phyloP scores from a whole-genome alignment of 352 stramenopile genomes.

The Phytopythium chamaehyphon region DNA sequence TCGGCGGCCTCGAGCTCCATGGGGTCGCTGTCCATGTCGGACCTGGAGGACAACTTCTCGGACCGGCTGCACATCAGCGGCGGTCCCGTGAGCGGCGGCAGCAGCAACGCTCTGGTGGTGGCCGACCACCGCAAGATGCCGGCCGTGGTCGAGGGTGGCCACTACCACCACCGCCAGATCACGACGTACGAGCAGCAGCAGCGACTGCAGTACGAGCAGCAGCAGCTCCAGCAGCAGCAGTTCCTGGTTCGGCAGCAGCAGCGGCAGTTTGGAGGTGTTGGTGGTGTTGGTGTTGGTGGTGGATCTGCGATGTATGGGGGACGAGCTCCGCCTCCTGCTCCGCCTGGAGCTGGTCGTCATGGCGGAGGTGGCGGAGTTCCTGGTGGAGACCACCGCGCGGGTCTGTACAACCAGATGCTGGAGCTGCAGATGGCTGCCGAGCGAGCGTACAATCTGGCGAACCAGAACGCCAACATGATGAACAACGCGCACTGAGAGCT shows the following conservation, averaged over 20 bases:
- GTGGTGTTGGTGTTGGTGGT: not conserved
- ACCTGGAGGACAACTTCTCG: conserved; percentile 39
- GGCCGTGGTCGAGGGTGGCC: conserved; percentile 23
- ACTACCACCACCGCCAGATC: conserved; percentile 11
- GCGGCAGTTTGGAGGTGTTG: conserved; percentile 1
- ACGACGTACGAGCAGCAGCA: conserved; percentile 29
- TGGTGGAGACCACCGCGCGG: conserved; percentile 20
- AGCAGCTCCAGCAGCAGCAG: conserved; percentile 28
- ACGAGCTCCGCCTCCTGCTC: not conserved
- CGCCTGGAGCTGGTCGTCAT: not conserved
- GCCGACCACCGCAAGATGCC: conserved; percentile 41
- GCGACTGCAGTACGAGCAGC: conserved; percentile 26
- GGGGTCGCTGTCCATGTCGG: conserved; percentile 40
- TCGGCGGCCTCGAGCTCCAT: conserved; percentile 45
- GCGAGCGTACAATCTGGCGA: conserved; percentile 61
- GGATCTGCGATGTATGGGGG: not conserved
- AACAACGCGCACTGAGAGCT: conserved; percentile 14
- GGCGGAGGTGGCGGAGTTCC: not conserved
- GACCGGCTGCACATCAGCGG: conserved; percentile 15
- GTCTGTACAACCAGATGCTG: conserved; percentile 77
- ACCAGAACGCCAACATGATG: conserved; percentile 66
- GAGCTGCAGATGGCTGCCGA: conserved; percentile 69
- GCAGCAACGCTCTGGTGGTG: conserved; percentile 9
- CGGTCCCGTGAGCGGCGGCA: conserved; percentile 17
- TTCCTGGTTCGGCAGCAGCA: conserved; percentile 21